These are phyloP conservation scores for Emmonsiellopsis sp. DNA, from an alignment of 2,329 filamentous ascomycete species.

Conservation along the genomic window DNA sequence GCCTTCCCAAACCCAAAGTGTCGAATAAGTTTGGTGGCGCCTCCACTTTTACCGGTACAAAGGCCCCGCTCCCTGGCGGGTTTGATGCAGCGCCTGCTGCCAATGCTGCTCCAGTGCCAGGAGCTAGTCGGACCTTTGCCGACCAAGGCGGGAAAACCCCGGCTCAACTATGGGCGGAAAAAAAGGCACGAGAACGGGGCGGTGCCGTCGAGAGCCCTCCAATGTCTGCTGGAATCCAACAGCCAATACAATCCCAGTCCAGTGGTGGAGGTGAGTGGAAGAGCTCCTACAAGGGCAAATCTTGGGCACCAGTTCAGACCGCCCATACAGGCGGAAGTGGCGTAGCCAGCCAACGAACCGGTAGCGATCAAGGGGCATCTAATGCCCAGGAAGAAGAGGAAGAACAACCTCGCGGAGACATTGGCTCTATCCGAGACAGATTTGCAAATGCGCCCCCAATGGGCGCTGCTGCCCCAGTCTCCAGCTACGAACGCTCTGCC, in stretches of 20 bases:
- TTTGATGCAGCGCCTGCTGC: constrained; percentile 54
- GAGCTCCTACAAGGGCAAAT: constrained; percentile 83
- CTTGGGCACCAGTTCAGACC: constrained; percentile 76
- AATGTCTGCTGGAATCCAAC: constrained; percentile 27
- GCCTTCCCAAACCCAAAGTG: constrained; percentile 88
- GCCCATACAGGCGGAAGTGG: constrained; percentile 55
- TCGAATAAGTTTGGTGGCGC: constrained; percentile 74
- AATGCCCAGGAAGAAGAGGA: constrained; percentile 20
- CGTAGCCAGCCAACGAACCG: constrained; percentile 2
- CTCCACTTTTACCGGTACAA: constrained; percentile 73
- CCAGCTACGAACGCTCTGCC: constrained; percentile 27
- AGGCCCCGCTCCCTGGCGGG: constrained; percentile 67
- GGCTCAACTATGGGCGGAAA: constrained; percentile 94
- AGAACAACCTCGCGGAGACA: constrained; percentile 49
- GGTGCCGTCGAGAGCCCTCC: constrained; percentile 43
- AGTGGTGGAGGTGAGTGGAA: constrained; percentile 75
- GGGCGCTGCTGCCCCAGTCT: constrained; percentile 41
- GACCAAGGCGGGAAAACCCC: constrained; percentile 93
- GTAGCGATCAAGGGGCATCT: not conserved
- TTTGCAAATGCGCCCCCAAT: constrained; percentile 69
- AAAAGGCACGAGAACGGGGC: constrained; percentile 73
- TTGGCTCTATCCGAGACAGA: constrained; percentile 68
- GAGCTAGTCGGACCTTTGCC: constrained; percentile 85
- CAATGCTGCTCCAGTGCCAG: constrained; percentile 53
- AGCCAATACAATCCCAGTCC: constrained; percentile 55